Conservation (phyloP, 257 asterid species). For the Lavandula angustifolia region DNA sequence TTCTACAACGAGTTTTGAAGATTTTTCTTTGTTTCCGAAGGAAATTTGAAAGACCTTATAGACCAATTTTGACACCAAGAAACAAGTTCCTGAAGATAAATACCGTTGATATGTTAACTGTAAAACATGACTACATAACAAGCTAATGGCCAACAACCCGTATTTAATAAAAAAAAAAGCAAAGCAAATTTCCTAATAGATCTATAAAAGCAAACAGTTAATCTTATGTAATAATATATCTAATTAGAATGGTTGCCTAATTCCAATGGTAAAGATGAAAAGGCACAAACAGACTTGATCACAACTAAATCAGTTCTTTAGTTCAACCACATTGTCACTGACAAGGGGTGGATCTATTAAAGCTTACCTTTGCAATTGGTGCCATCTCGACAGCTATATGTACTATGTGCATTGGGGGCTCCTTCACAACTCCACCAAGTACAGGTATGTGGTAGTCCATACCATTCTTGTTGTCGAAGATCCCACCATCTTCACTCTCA, state of each 20-base stretch:
- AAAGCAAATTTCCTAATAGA: not conserved
- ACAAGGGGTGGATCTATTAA: not conserved
- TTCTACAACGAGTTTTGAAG: constrained; percentile 11
- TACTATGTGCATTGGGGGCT: constrained; percentile 93
- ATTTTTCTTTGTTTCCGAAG: not conserved
- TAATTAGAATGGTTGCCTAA: too few species aligned
- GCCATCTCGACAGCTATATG: constrained; percentile 99
- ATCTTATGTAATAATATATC: not conserved
- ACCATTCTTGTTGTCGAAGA: constrained; percentile 83
- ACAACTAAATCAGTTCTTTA: not conserved
- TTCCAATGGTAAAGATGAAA: constrained; percentile 18
- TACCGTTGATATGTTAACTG: constrained; percentile 12
- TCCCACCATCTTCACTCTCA: constrained; percentile 84
- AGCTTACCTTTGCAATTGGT: constrained; percentile 89
- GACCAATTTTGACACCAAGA: constrained; percentile 6
- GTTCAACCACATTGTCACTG: constrained; percentile 18
- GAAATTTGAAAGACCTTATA: not conserved
- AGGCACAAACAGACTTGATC: not conserved
- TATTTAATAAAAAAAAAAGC: not conserved
- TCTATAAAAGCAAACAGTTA: not conserved
- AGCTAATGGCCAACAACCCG: not conserved
- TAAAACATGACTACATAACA: not conserved
- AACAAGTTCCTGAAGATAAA: constrained; percentile 17
- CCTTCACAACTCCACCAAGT: constrained; percentile 72
- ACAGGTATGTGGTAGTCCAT: constrained; percentile 97